phyloP scores from a whole-genome alignment of 1,284 basidiomycete species.

The Irpex lacteus region DNA sequence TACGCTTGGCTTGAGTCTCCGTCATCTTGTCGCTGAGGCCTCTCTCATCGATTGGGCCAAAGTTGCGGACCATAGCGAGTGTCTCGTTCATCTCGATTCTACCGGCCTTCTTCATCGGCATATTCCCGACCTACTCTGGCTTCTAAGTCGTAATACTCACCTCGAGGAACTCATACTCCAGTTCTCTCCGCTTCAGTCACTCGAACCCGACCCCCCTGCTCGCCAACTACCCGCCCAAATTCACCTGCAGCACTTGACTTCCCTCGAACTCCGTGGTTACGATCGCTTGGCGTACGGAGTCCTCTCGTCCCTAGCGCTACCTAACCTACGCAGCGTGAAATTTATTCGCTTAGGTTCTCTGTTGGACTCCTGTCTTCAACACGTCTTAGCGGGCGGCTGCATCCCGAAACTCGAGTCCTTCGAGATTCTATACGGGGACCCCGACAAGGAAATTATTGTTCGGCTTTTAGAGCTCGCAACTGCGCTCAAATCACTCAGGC shows the following conservation, averaged over 20 bases:
- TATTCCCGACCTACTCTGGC: slow-evolving; percentile 16
- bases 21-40: slow-evolving; percentile 11
- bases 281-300: not conserved
- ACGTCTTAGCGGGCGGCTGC: slow-evolving; percentile 11
- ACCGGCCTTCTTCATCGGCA: slow-evolving; percentile 7
- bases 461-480: slow-evolving; percentile 35
- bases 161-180: slow-evolving; percentile 19
- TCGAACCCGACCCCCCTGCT: not conserved
- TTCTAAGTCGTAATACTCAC: slow-evolving; percentile 24
- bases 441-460: slow-evolving; percentile 13
- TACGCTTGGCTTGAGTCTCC: slow-evolving; percentile 14
- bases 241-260: not conserved
- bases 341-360: not conserved
- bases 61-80: slow-evolving; percentile 15
- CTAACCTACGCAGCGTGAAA: not conserved
- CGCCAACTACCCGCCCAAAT: not conserved
- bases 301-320: not conserved
- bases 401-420: slow-evolving; percentile 24
- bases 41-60: slow-evolving; percentile 15
- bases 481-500: slow-evolving; percentile 41
- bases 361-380: slow-evolving; percentile 11
- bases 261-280: not conserved
- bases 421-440: slow-evolving; percentile 16
- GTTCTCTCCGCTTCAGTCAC: not conserved
- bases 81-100: slow-evolving; percentile 20